A percentile compares a stretch with the other conserved stretches of the same genome.
These are phyloP conservation scores for Scolecobasidium constrictum DNA, from an alignment of 2,329 filamentous ascomycete genomes.

Conservation along the genomic window DNA sequence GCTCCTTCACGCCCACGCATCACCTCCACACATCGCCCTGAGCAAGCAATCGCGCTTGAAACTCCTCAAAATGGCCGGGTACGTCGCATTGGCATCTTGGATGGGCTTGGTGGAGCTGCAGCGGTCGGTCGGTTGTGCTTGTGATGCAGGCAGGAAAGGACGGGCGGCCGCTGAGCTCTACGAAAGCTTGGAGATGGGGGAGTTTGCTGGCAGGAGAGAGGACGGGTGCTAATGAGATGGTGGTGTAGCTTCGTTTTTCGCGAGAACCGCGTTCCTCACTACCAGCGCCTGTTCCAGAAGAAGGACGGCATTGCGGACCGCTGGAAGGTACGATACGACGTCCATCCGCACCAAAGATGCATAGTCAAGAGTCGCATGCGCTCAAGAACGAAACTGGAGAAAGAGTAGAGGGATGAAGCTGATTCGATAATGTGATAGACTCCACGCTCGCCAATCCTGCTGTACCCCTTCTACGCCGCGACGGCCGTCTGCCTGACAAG, in stretches of 20 bases:
- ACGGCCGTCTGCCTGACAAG: neutral
- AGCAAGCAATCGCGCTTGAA: constrained; percentile 18
- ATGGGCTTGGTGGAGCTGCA: neutral
- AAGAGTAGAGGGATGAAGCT: neutral
- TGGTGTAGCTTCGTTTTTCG: constrained; percentile 50
- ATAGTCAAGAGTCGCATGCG: neutral
- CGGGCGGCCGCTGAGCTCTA: constrained; percentile 1
- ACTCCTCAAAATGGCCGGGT: constrained; percentile 33
- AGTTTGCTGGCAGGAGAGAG: neutral
- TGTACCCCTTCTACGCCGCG: neutral
- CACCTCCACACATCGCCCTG: constrained; percentile 11
- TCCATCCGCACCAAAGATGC: neutral
- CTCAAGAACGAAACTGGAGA: neutral
- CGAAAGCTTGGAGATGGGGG: neutral
- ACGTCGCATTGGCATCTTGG: constrained; percentile 16
- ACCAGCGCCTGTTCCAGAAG: constrained; percentile 65
- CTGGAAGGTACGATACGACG: constrained; percentile 55
- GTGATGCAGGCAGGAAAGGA: neutral
- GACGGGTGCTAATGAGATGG: constrained; percentile 2
- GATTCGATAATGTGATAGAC: neutral
- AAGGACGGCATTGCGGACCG: constrained; percentile 64
- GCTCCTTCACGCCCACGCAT: no score
- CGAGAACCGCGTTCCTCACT: constrained; percentile 63
- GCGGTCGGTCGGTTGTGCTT: neutral
- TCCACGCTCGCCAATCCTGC: neutral